phyloP scores from a whole-genome alignment of 495 filamentous ascomycete genomes.

The Penicillium arizonense region DNA sequence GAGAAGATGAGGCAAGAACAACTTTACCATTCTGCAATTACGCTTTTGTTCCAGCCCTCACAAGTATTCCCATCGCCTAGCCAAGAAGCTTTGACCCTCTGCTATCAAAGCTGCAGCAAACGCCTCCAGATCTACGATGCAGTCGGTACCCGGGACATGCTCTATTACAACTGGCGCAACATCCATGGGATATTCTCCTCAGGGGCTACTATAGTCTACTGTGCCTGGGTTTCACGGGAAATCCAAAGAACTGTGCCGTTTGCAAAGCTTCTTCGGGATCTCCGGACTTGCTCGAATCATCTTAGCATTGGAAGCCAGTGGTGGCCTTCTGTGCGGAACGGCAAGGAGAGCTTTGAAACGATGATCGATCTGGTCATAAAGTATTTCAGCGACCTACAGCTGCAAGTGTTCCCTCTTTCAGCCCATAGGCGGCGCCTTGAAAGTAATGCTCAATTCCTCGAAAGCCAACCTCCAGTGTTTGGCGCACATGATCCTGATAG shows the following conservation, averaged over 20 bases:
- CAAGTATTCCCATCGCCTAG: slow-evolving; percentile 19
- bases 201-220: slow-evolving; percentile 25
- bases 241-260: slow-evolving; percentile 15
- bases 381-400: slow-evolving; percentile 12
- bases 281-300: slow-evolving; percentile 27
- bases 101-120: slow-evolving; percentile 18
- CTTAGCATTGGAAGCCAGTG: slow-evolving; percentile 28
- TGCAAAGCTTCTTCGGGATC: slow-evolving; percentile 18
- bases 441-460: no score
- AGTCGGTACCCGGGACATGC: slow-evolving; percentile 10
- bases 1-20: slow-evolving; percentile 16
- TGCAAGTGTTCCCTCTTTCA: no score
- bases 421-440: no score
- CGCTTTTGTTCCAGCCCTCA: slow-evolving; percentile 22
- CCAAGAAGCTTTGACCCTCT: slow-evolving; percentile 12
- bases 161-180: slow-evolving; percentile 26
- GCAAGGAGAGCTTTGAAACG: slow-evolving; percentile 24
- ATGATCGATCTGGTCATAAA: slow-evolving; percentile 24
- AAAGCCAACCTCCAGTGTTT: no score
- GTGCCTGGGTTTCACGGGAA: slow-evolving; percentile 21
- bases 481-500: no score
- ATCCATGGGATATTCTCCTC: slow-evolving; percentile 26
- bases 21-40: slow-evolving; percentile 15
- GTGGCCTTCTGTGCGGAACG: slow-evolving; percentile 26
- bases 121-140: slow-evolving; percentile 20